A percentile compares a stretch with the other conserved stretches of the same genome.
Evolutionary conservation across 83 land plant species (phyloP).

Genomic region (Picea mariana): DNA sequence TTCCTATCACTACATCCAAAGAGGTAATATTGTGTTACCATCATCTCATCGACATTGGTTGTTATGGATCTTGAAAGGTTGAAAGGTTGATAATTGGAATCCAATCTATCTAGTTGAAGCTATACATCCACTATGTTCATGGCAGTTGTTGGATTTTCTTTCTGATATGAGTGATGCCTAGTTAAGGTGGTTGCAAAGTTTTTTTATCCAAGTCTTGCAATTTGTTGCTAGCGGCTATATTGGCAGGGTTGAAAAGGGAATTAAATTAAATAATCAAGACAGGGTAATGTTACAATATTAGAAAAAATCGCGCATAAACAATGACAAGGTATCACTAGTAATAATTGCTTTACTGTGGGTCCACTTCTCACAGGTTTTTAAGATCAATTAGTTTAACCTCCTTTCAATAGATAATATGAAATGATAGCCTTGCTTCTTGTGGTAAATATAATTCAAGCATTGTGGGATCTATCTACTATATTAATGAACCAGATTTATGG

Average conservation of each 20-base stretch:
- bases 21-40: conserved; percentile 8
- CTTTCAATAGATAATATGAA: too few relatives aligned
- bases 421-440: too few relatives aligned
- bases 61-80: background rate
- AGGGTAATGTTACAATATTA: too few relatives aligned
- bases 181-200: conserved; percentile 4
- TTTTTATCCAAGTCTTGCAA: conserved; percentile 1
- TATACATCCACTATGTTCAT: conserved; percentile 10
- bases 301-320: too few relatives aligned
- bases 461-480: too few relatives aligned
- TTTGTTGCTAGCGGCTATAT: conserved; percentile 4
- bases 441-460: too few relatives aligned
- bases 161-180: conserved; percentile 1
- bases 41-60: background rate
- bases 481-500: too few relatives aligned
- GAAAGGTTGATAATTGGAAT: conserved; percentile 9
- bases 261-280: too few relatives aligned
- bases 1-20: background rate
- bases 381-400: too few relatives aligned
- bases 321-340: too few relatives aligned
- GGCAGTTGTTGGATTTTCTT: conserved; percentile 10
- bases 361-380: too few relatives aligned
- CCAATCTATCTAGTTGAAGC: background rate
- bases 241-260: background rate
- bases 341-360: too few relatives aligned